These are phyloP conservation scores for Cercophora sp. DNA, from an alignment of 495 filamentous ascomycete species.

Conservation along the genomic window DNA sequence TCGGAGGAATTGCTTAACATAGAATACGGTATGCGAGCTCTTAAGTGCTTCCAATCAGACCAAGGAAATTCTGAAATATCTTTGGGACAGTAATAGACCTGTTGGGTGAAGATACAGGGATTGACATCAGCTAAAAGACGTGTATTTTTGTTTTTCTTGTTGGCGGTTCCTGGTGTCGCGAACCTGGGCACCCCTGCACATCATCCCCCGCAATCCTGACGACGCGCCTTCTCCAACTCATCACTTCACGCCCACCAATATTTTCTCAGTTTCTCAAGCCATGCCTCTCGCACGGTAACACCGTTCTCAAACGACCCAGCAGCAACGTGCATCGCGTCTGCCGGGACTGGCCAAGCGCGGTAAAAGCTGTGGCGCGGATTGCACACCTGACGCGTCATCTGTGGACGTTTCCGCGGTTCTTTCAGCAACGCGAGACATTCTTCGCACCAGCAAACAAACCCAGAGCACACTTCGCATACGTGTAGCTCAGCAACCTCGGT, in stretches of 20 bases:
- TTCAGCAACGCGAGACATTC: slow-evolving; percentile 9
- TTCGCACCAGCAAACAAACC: slow-evolving; percentile 5
- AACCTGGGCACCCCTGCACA: too few relatives aligned
- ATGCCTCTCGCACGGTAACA: slow-evolving; percentile 10
- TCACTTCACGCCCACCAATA: slow-evolving; percentile 16
- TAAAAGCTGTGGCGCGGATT: slow-evolving; percentile 12
- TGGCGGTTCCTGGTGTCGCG: too few relatives aligned
- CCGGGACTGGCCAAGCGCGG: slow-evolving; percentile 11
- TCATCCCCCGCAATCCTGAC: too few relatives aligned
- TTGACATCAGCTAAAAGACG: too few relatives aligned
- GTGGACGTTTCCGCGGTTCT: not conserved
- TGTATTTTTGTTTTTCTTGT: too few relatives aligned
- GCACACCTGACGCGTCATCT: not conserved
- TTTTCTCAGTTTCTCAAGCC: slow-evolving; percentile 12
- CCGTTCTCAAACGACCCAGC: slow-evolving; percentile 14
- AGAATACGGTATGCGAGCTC: too few relatives aligned
- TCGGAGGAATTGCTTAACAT: too few relatives aligned
- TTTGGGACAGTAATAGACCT: too few relatives aligned
- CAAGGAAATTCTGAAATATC: too few relatives aligned
- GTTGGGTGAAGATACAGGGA: too few relatives aligned
- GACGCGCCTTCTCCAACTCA: too few relatives aligned
- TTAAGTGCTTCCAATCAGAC: too few relatives aligned
- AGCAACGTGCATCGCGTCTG: slow-evolving; percentile 8
- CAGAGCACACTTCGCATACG: slow-evolving; percentile 9
- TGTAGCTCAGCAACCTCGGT: slow-evolving; percentile 6